Base-by-base conservation (phyloP, 1,284 basidiomycete species). In the Salmacisia buchloeana region DNA sequence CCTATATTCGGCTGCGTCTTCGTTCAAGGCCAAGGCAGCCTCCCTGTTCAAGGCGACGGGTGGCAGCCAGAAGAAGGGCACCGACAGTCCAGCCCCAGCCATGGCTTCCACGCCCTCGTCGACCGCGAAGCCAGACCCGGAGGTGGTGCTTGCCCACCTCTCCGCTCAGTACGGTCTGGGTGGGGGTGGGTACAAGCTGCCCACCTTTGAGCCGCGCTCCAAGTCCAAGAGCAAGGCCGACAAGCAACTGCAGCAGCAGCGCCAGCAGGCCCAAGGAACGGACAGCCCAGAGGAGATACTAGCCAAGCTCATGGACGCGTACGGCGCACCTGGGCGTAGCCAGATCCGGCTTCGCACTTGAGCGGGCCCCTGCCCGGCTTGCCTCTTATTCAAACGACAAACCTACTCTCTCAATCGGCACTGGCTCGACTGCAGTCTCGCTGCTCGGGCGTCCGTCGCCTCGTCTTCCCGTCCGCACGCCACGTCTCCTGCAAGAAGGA, bases 201-300 rank as follows among this genome's bases (percentile, higher is more conserved):
- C 25, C 49, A 54, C 31, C 27, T n/a, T 54, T 31, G 49, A 54
- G 29, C 7, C 25, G 3, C 25, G 21, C 23, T 27, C n/a, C n/a
- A 52, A 52, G 46, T n/a, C 15, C 18, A 43, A 43, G 39, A 43
- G 39, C 39, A 54, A 54, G 27, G n/a, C n/a, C n/a, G n/a, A n/a
- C n/a, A n/a, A n/a, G n/a, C n/a, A n/a, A n/a, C n/a, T n/a, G n/a
- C n/a, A 18, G 29, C 6, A n/a, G 27, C 29, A 27, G 23, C 29
- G 29, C 29, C 1, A n/a, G n/a, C n/a, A n/a, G n/a, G 27, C 25
- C 18, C 49, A 27, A 1, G 49, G 29, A 33, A 27, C 27, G 13
- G 49, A 18, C 27, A 29, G 29, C 9, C 49, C 49, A 18, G 49
- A 54, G 29, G 49, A 27, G 13, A 33, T 54, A 12, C 49, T 54